Evolutionary conservation across 352 stramenopile species (phyloP).

Genomic region (Phytopythium chamaehyphon): DNA sequence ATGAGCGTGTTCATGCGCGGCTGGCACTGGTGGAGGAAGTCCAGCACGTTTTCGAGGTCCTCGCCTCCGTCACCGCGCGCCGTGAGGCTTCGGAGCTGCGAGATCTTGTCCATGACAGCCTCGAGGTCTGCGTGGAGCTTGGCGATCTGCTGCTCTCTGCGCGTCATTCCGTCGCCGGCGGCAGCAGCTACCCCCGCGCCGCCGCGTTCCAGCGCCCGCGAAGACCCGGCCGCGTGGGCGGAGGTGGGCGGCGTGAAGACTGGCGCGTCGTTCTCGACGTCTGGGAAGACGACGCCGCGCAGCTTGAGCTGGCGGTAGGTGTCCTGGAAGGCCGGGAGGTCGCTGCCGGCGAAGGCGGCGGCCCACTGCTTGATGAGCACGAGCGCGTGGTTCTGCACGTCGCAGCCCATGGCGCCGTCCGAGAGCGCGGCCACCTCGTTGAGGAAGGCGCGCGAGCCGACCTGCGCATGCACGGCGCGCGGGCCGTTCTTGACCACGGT

Average conservation of each 20-base stretch:
- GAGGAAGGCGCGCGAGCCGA: conserved; percentile 63
- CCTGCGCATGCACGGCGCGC: conserved; percentile 40
- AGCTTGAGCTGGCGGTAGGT: conserved; percentile 75
- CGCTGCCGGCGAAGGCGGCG: conserved; percentile 49
- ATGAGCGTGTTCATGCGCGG: conserved; percentile 87
- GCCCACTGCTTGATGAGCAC: conserved; percentile 83
- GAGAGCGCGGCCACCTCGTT: conserved; percentile 60
- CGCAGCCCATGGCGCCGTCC: conserved; percentile 59
- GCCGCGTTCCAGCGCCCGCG: not conserved
- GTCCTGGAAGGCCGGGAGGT: conserved; percentile 63
- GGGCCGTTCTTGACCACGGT: conserved; percentile 80
- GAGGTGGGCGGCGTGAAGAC: conserved; percentile 70
- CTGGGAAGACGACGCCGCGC: conserved; percentile 65
- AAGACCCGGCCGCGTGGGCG: not conserved
- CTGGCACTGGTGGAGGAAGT: conserved; percentile 82
- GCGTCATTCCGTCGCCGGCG: conserved; percentile 5
- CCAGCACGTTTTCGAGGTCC: conserved; percentile 61
- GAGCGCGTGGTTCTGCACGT: conserved; percentile 73
- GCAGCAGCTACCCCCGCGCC: not conserved
- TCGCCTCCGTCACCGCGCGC: conserved; percentile 24
- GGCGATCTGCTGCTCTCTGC: conserved; percentile 57
- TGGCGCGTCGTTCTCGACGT: conserved; percentile 57
- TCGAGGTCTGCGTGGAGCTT: conserved; percentile 71
- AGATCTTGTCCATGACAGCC: conserved; percentile 71
- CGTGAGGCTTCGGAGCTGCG: conserved; percentile 39